These are phyloP conservation scores for Amanita molliuscula DNA, from an alignment of 768 basidiomycete species.

Conservation along the genomic window DNA sequence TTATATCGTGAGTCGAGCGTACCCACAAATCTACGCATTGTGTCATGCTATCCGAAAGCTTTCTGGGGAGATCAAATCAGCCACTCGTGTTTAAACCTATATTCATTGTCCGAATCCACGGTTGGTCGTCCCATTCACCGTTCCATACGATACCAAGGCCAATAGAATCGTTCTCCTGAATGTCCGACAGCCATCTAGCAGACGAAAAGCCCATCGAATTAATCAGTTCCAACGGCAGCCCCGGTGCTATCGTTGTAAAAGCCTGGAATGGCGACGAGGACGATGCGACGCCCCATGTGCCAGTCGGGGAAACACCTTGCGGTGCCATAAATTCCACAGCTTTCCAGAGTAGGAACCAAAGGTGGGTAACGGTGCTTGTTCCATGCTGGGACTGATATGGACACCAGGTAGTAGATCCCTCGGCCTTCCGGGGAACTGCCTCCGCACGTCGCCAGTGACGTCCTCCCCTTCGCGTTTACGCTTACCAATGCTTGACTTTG, in stretches of 20 bases:
- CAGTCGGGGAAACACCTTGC: neutral
- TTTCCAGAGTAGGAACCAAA: neutral
- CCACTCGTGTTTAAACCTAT: neutral
- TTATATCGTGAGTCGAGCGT: neutral
- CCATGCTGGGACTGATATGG: neutral
- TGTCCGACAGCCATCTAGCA: neutral
- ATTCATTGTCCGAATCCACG: slow-evolving; percentile 1
- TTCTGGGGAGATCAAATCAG: too few relatives aligned
- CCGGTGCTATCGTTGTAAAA: neutral
- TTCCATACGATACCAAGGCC: slow-evolving; percentile 10
- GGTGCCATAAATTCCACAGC: neutral
- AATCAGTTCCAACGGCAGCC: slow-evolving; percentile 5
- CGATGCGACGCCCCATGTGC: too few relatives aligned
- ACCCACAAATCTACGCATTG: neutral
- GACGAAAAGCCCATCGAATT: slow-evolving; percentile 5
- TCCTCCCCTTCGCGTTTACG: slow-evolving; percentile 12
- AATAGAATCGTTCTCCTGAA: slow-evolving; percentile 4
- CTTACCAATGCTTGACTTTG: slow-evolving; percentile 8
- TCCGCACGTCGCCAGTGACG: neutral
- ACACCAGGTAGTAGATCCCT: neutral
- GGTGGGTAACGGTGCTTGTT: neutral
- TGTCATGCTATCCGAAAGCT: too few relatives aligned
- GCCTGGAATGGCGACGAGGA: neutral
- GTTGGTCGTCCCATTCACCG: slow-evolving; percentile 10
- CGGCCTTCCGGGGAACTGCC: neutral